Base-by-base conservation (phyloP, 1,284 basidiomycete species). In the Tetrapyrgos nigripes region DNA sequence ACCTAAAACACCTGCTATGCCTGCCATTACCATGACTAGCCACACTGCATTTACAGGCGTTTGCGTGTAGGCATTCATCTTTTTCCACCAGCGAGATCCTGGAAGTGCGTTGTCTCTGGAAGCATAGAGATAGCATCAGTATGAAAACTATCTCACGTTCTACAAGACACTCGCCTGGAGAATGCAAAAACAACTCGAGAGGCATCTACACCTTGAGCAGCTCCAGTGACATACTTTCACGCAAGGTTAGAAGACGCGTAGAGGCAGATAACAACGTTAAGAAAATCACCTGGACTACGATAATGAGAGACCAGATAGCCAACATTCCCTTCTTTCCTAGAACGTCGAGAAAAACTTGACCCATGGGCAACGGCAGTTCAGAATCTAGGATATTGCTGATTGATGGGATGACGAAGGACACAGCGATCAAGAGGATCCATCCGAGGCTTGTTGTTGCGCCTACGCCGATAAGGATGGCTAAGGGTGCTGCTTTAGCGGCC, bases 181-280 rank as follows among this genome's bases (percentile, higher is more conserved):
- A 91, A 91, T 10, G 88, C 88, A 62, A 89, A 91, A 47, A 89
- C 80, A 11, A 89, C 88, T 9, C 89, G 84, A 37, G 88, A 91
- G 17, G 89, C 89, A 68, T 89, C 88, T 17, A 91, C 86, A 13
- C 81, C 83, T 70, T 91, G 88, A n/a, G 88, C 88, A 17, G 87
- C 87, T 8, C 88, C 88, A 0, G 88, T 89, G 28, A 89, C 87
- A 63, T 82, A 89, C 86, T 89, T 40, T 40, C n/a, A n/a, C n/a
- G n/a, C 23, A 44, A 44, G 27, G 13, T 50, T n/a, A 21, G 17
- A 24, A 29, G 19, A 10, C 6, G 19, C 26, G 17, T n/a, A 31
- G 17, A 33, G 46, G 28, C 13, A 9, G 17, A 4, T 40, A 17
- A 40, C 19, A 17, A 8, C 43, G 10, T 10, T n/a, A n/a, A n/a